Percentiles rank a stretch among this genome's conserved stretches.
phyloP scores from a whole-genome alignment of 495 filamentous ascomycete genomes.

The Neurospora sp. region DNA sequence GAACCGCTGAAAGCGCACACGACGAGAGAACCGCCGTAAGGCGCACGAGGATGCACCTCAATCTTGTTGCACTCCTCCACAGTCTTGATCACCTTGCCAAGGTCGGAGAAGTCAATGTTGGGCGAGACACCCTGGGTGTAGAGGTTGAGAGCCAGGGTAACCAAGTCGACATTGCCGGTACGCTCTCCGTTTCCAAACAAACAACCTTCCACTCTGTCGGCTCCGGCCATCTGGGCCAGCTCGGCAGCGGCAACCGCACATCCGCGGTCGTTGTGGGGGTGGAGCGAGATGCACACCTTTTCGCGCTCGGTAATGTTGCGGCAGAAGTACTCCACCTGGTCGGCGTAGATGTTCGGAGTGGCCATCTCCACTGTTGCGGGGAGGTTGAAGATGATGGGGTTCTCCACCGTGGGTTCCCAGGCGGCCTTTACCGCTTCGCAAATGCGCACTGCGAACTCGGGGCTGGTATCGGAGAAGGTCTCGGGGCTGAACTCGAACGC shows the following conservation, averaged over 20 bases:
- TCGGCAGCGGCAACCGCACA: conserved; percentile 80
- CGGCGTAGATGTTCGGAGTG: conserved; percentile 92
- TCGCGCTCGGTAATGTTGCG: conserved; percentile 67
- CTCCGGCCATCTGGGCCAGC: conserved; percentile 94
- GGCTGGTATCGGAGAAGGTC: conserved; percentile 86
- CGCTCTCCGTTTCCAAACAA: conserved; percentile 94
- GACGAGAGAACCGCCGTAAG: conserved; percentile 84
- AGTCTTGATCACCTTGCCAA: conserved; percentile 75
- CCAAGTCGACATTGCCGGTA: conserved; percentile 92
- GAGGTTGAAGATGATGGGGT: conserved; percentile 94
- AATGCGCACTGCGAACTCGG: conserved; percentile 72
- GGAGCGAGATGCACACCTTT: conserved; percentile 75
- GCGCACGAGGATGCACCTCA: conserved; percentile 77
- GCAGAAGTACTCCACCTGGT: conserved; percentile 96
- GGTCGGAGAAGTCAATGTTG: conserved; percentile 83
- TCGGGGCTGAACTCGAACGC: conserved; percentile 94
- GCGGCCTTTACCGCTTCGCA: conserved; percentile 95
- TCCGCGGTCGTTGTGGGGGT: conserved; percentile 91
- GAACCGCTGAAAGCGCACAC: conserved; percentile 84
- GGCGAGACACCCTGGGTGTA: conserved; percentile 93
- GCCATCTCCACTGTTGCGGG: conserved; percentile 94
- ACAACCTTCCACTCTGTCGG: conserved; percentile 88
- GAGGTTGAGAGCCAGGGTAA: conserved; percentile 89
- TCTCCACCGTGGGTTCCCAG: conserved; percentile 74
- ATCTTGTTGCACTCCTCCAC: conserved; percentile 94